These are phyloP conservation scores for Helotiales sp. DNA, from an alignment of 2,329 filamentous ascomycete species.

Conservation along the genomic window DNA sequence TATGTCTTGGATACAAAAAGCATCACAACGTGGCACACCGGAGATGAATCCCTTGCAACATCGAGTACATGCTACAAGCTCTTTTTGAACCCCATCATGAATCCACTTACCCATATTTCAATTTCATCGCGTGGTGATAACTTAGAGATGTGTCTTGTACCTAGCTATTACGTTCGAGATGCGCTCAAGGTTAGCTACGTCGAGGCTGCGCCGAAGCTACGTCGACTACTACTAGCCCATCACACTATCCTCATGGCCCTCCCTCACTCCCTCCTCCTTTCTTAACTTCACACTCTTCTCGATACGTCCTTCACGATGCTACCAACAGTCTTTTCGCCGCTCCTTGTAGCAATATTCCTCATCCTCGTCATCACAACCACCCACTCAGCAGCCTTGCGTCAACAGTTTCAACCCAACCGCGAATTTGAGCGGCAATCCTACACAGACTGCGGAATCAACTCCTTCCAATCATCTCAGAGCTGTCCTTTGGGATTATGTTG, in stretches of 20 bases:
- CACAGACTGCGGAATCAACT: slow-evolving; percentile 34
- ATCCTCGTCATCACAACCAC: neutral
- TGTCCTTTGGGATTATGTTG: slow-evolving; percentile 28
- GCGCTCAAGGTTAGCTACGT: no score
- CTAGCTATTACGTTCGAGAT: no score
- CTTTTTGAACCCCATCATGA: no score
- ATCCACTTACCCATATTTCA: no score
- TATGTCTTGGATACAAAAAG: neutral
- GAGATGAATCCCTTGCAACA: neutral
- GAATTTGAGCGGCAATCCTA: slow-evolving; percentile 29
- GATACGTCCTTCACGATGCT: neutral
- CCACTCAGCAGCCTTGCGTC: neutral
- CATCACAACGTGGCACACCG: neutral
- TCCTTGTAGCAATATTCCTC: neutral
- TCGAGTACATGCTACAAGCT: neutral
- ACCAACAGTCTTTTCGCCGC: neutral
- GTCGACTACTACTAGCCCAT: no score
- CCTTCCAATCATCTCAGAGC: slow-evolving; percentile 28
- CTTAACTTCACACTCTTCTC: no score
- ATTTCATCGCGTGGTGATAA: no score
- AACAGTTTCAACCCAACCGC: slow-evolving; percentile 9
- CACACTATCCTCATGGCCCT: no score
- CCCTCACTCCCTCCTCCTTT: no score
- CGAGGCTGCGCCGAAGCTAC: no score
- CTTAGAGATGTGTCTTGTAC: no score